Percentiles rank a stretch among this genome's conserved stretches.
These are phyloP conservation scores for Phytophthora vignae DNA, from an alignment of 352 stramenopile species.

Conservation along the genomic window DNA sequence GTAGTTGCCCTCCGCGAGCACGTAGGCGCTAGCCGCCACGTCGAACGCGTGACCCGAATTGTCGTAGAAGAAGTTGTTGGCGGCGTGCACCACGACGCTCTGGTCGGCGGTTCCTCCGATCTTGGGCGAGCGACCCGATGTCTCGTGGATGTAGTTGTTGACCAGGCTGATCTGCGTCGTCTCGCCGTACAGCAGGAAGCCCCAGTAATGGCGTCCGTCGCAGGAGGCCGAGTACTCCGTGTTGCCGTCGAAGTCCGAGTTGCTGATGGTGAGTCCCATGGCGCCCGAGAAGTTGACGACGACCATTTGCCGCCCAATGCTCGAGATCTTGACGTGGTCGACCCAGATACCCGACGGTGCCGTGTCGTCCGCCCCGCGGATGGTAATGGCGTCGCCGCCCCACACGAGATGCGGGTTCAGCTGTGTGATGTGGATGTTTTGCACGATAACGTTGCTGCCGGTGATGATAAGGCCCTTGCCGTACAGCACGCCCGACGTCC, in stretches of 20 bases:
- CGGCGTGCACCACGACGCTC: background rate
- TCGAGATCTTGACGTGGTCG: background rate
- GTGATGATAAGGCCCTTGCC: background rate
- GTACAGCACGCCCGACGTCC: background rate
- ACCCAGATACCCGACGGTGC: background rate
- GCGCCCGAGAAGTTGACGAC: background rate
- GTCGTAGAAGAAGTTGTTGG: background rate
- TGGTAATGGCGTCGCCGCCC: background rate
- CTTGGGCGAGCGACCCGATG: background rate
- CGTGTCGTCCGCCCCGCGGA: background rate
- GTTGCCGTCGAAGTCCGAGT: background rate
- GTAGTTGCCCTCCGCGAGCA: slow-evolving; percentile 53
- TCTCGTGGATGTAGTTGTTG: background rate
- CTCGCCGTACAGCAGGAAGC: background rate
- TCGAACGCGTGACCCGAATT: background rate
- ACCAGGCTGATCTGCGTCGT: background rate
- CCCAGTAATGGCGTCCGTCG: background rate
- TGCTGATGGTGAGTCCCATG: background rate
- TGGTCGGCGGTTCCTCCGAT: background rate
- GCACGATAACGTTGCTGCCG: background rate
- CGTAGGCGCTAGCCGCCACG: slow-evolving; percentile 19
- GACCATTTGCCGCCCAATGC: background rate
- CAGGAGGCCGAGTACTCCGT: background rate
- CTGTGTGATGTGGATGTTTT: background rate
- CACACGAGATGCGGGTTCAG: background rate